Evolutionary conservation across 2,329 filamentous ascomycete genomes (phyloP), one percentile per base, ranked within the genome.

Genomic region (Cladosporium oxysporum): DNA sequence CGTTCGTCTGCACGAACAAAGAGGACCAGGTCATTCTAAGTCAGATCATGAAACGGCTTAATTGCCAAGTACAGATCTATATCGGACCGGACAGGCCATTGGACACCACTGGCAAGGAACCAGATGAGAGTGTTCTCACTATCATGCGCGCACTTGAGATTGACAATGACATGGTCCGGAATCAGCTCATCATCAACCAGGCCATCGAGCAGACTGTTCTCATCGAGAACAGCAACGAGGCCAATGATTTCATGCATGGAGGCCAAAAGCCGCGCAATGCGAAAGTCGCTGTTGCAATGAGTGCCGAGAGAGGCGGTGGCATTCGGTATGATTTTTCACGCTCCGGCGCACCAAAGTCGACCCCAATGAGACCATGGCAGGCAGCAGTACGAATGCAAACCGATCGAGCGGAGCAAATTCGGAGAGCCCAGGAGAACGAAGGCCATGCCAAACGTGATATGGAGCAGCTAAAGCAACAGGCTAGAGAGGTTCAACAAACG

Each of bases 171-270:
- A 79, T 91, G 52, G 89, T 97, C 23, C 88, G 88, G 59, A 90
- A 92, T 67, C 89, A 93, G 66, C 81, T 98, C 57, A 90, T 99
- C 73, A 95, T 98, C 75, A 90, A 89, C 68, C 85, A 92, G 71
- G 80, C 81, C 7, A 92, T 97, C 62, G 95, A 99, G 68, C 93
- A 97, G 76, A 87, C 90, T 8, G 86, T 97, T 6, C 82, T 99
- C 0, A 87, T 97, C 63, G 83, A 88, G 64, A 83, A 89, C 33
- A 83, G 91, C 31, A 77, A 83, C 1, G 85, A 91, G 65, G 95
- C 90, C 1, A 83, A 89, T 52, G 79, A 83, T 4, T 85, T 91
- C 55, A 91, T 97, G 85, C 87, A 90, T 62, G 83, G 82, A 26
- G 63, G 61, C 5, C 80, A 80, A 49, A 81, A 81, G n/a, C 88